Evolutionary conservation across 306 rosid genomes (phyloP).

Genomic region (Cucumis hystrix): DNA sequence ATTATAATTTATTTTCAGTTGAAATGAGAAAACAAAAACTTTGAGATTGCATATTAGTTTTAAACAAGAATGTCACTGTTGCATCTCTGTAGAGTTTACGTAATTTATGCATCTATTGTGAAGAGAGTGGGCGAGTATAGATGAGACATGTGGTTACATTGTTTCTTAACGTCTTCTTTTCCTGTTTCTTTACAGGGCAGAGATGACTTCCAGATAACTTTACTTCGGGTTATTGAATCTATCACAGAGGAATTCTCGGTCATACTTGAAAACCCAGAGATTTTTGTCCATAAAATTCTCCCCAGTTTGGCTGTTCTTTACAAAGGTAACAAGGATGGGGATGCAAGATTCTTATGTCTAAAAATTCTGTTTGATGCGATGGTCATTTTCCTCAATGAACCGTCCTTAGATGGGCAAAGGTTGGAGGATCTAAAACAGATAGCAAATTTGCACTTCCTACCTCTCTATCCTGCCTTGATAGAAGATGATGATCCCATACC

Average conservation of each 20-base stretch:
- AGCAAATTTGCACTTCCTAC: constrained; percentile 65
- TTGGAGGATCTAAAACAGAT: constrained; percentile 50
- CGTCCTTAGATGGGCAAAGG: constrained; percentile 54
- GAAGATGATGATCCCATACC: constrained; percentile 97
- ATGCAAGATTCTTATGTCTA: constrained; percentile 93
- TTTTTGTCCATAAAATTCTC: constrained; percentile 64
- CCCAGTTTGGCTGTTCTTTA: constrained; percentile 88
- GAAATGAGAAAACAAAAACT: neutral
- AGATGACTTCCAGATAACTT: constrained; percentile 94
- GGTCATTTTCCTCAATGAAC: constrained; percentile 66
- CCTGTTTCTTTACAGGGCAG: constrained; percentile 55
- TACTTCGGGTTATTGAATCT: constrained; percentile 76
- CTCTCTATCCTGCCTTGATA: constrained; percentile 82
- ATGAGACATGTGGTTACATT: neutral
- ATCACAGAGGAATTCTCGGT: constrained; percentile 59
- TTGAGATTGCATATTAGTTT: neutral
- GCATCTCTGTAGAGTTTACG: neutral
- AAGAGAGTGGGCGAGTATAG: neutral
- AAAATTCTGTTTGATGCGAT: constrained; percentile 74
- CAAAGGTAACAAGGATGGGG: constrained; percentile 90
- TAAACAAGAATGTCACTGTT: neutral
- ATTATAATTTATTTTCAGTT: neutral
- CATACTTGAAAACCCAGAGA: constrained; percentile 53
- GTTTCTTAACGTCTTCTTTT: neutral
- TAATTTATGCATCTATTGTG: neutral